Conservation (phyloP, 805 yeast species). For the Nakazawaea holstii region DNA sequence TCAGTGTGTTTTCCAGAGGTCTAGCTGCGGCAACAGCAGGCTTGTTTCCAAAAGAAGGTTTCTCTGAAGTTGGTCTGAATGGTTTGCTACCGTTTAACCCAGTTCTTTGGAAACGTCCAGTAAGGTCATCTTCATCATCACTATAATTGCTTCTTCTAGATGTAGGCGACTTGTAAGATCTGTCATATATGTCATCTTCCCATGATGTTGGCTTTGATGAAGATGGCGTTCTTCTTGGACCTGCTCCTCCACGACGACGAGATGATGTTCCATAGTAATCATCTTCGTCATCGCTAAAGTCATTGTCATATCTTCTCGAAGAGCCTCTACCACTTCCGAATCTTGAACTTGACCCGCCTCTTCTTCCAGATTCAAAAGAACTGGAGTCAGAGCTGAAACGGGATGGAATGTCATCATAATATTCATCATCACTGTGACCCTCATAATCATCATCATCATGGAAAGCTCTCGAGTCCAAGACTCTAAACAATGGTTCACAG, state of each 20-base stretch:
- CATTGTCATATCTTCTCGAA: conserved; percentile 21
- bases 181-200: conserved; percentile 87
- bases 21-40: conserved; percentile 24
- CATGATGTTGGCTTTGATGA: conserved; percentile 41
- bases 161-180: conserved; percentile 23
- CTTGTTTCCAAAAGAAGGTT: conserved; percentile 34
- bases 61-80: conserved; percentile 25
- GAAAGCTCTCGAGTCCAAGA: conserved; percentile 82
- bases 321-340: conserved; percentile 13
- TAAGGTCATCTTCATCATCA: conserved; percentile 10
- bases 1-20: conserved; percentile 62
- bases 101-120: conserved; percentile 20
- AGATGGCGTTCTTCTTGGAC: not conserved
- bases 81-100: conserved; percentile 18
- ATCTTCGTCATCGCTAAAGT: conserved; percentile 24
- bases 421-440: conserved; percentile 54
- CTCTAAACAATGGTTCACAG: conserved; percentile 80
- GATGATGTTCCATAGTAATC: conserved; percentile 18
- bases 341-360: conserved; percentile 11
- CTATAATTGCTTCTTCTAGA: conserved; percentile 4
- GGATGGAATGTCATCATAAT: conserved; percentile 73
- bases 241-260: not conserved
- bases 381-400: conserved; percentile 56
- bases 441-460: conserved; percentile 43
- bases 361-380: conserved; percentile 23